Base-by-base conservation (phyloP, 768 basidiomycete genomes). In the Lactarius hengduanensis region DNA sequence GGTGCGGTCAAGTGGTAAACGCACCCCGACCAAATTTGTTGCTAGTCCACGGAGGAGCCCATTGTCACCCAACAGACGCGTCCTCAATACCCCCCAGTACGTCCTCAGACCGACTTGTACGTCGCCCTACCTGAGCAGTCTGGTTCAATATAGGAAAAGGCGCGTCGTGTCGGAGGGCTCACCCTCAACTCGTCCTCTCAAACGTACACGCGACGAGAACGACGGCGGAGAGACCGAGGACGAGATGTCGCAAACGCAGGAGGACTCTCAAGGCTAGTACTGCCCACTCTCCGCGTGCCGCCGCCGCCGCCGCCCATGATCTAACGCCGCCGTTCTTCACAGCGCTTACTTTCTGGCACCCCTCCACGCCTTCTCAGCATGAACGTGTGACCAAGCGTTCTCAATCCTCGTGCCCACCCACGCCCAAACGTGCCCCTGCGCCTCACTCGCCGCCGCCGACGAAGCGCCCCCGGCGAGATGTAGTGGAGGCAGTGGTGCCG, bases 201-300 rank as follows among this genome's bases (percentile, higher is more conserved):
- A 61, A 53, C 59, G 59, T 15, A 15, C 36, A 30, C 50, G 38
- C 16, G 58, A 64, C 53, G 55, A 68, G 40, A 59, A 61, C 18
- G 57, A 57, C 34, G 26, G 38, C 55, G 16, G 45, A 9, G 55
- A 57, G 55, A 40, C 22, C 36, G 28, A 34, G 22, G 65, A 57
- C 40, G 66, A 59, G 8, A 60, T 50, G 43, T 69, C 67, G 15
- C 69, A 70, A 56, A 70, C 69, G 26, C 69, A 70, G 58, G 69
- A 68, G 32, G 69, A 70, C 15, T 69, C 69, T 9, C 69, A 70
- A 61, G 67, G 69, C 62, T 20, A 16, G 63, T 59, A 36, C 11
- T 38, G 18, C 32, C 6, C 15, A 20, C 53, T 26, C 2, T 8
- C 26, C 16, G 18, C 30, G 22, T 34, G n/a, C 43, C 41, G 34